Evolutionary conservation across 306 rosid species (phyloP).

Genomic region (Lathyrus aphaca): DNA sequence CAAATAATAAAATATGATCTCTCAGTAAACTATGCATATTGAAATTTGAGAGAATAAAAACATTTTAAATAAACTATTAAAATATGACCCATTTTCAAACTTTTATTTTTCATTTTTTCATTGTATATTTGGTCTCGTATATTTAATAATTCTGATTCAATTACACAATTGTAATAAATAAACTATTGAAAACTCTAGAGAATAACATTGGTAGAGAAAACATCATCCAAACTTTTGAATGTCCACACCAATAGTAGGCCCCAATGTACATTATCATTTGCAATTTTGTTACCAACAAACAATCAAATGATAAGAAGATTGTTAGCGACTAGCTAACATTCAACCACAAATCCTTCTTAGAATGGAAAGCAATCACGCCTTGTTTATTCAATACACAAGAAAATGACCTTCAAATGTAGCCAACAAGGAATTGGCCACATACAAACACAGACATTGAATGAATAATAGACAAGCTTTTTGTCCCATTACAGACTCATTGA

Average conservation of each 20-base stretch:
- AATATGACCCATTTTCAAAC: too few relatives aligned
- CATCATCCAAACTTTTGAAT: constrained; percentile 18
- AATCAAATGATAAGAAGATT: constrained; percentile 25
- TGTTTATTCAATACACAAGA: constrained; percentile 27
- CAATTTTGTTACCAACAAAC: not conserved
- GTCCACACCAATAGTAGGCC: constrained; percentile 4
- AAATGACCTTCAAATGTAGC: constrained; percentile 7
- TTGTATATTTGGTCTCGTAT: too few relatives aligned
- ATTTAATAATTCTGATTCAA: too few relatives aligned
- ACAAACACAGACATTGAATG: constrained; percentile 2
- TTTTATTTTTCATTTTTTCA: too few relatives aligned
- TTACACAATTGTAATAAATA: not conserved
- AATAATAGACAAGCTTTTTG: constrained; percentile 8
- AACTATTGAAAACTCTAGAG: constrained; percentile 3
- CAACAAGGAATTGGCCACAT: constrained; percentile 38
- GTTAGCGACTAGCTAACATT: constrained; percentile 72
- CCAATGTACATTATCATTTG: constrained; percentile 9
- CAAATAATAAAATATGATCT: too few relatives aligned
- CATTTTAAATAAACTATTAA: too few relatives aligned
- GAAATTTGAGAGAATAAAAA: too few relatives aligned
- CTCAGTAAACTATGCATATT: too few relatives aligned
- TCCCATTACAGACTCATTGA: constrained; percentile 23
- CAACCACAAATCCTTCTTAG: constrained; percentile 6
- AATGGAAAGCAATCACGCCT: constrained; percentile 17
- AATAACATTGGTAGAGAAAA: not conserved